A percentile compares a stretch with the other conserved stretches of the same genome.
These are phyloP conservation scores for Fusarium anthophilum DNA, from an alignment of 2,329 filamentous ascomycete genomes.

Conservation along the genomic window DNA sequence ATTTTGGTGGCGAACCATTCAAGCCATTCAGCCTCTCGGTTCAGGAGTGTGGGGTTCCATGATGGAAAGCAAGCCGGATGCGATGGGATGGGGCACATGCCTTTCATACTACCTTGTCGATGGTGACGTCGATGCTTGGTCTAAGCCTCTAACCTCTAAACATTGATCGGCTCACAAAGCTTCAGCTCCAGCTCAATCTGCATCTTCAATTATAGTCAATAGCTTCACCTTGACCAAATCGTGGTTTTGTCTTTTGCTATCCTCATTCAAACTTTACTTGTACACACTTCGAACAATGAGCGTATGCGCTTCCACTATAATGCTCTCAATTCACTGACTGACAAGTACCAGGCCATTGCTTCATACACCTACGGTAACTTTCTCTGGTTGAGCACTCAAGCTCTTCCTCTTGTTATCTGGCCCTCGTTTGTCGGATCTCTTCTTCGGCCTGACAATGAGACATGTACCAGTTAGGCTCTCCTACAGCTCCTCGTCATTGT, in stretches of 20 bases:
- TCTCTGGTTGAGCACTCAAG: constrained; percentile 61
- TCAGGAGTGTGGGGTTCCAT: constrained; percentile 4
- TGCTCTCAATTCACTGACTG: background rate
- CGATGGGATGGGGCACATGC: background rate
- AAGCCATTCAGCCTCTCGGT: background rate
- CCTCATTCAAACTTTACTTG: background rate
- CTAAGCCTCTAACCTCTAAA: background rate
- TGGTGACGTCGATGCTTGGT: constrained; percentile 24
- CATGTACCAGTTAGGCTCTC: constrained; percentile 43
- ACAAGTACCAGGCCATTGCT: constrained; percentile 54
- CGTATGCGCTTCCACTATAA: constrained; percentile 10
- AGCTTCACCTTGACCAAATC: background rate
- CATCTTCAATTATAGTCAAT: background rate
- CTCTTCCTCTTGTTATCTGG: constrained; percentile 57
- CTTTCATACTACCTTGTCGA: background rate
- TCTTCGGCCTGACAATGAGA: constrained; percentile 48
- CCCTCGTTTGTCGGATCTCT: constrained; percentile 58
- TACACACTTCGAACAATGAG: constrained; percentile 25
- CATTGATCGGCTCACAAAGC: background rate
- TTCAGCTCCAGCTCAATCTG: background rate
- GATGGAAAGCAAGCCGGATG: background rate
- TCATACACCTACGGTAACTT: constrained; percentile 62
- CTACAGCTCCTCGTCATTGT: background rate
- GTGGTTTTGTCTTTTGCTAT: background rate
- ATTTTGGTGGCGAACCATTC: constrained; percentile 11